Conservation (phyloP, 768 basidiomycete species). For the Mrakia blollopis region DNA sequence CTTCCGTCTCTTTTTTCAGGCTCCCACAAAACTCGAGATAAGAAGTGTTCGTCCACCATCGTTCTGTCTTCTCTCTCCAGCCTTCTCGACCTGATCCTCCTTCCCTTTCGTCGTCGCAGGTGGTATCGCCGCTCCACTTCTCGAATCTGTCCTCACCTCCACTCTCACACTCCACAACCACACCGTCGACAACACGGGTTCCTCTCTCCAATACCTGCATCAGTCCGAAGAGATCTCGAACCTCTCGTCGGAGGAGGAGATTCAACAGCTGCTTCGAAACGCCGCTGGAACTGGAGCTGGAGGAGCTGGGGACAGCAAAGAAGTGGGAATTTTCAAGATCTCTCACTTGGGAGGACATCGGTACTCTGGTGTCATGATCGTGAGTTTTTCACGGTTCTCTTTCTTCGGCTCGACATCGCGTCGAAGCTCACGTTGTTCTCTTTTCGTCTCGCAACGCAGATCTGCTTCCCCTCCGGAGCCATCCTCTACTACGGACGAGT, state of each 20-base stretch:
- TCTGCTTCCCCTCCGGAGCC: conserved; percentile 78
- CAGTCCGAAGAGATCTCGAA: conserved; percentile 55
- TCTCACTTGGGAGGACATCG: conserved; percentile 93
- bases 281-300: conserved; percentile 50
- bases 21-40: conserved; percentile 89
- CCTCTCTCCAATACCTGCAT: conserved; percentile 44
- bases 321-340: conserved; percentile 69
- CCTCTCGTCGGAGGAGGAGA: conserved; percentile 53
- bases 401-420: neutral
- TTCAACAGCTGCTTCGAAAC: conserved; percentile 51
- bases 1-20: conserved; percentile 50
- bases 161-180: conserved; percentile 51
- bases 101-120: too few species aligned
- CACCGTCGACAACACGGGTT: conserved; percentile 37
- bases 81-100: too few species aligned
- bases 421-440: neutral
- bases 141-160: conserved; percentile 40
- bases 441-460: conserved; percentile 48
- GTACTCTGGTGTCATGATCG: conserved; percentile 85
- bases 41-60: conserved; percentile 55
- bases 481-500: conserved; percentile 93
- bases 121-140: conserved; percentile 67
- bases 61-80: too few species aligned
- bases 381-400: conserved; percentile 48
- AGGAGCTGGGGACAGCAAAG: conserved; percentile 54